Evolutionary conservation across 202 grass and related monocot species (phyloP), one percentile per base, ranked within the genome.

Genomic region (Elaeis oleifera): DNA sequence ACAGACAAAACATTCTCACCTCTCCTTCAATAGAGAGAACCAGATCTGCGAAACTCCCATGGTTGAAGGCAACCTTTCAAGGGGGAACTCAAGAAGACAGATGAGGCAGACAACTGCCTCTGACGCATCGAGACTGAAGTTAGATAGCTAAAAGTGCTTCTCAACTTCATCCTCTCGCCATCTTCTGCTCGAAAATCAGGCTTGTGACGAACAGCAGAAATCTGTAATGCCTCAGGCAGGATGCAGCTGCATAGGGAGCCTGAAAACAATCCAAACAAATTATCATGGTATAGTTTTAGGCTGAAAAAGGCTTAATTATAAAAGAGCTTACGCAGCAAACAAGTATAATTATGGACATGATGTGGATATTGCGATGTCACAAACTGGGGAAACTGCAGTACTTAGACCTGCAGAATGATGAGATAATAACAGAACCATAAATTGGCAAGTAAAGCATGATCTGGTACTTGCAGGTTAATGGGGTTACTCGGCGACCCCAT

Each of bases 241-340:
- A 99, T 69, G 66, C 82, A 94, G 65, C 92, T 99, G 80, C 94
- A 99, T 16, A 99, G 74, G 26, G 82, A 80, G 28, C 94, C 94
- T 99, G 56, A 50, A 79, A 50, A n/a, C 9, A 39, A 11, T 39
- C 36, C 36, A 39, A 39, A 11, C 36, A 39, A 11, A 11, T 39
- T 39, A 39, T 39, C 13, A 8, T 11, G 9, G 9, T 11, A 39
- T 39, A 11, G 36, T 11, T 39, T 39, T 11, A 39, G 36, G 36
- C 36, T 39, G 28, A 31, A 31, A 39, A 39, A 2, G 36, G n/a
- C n/a, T 1, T 39, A 39, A 39, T 13, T 11, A 39, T 11, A 39
- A 11, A 39, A 13, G 36, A 39, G 36, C 36, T 39, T 13, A 39
- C 28, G 28, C 36, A 44, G 11, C 7, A 44, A 44, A 13, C 8